A percentile compares a stretch with the other conserved stretches of the same genome.
Conservation (phyloP, 805 yeast species). For the Teunomyces cretensis region DNA sequence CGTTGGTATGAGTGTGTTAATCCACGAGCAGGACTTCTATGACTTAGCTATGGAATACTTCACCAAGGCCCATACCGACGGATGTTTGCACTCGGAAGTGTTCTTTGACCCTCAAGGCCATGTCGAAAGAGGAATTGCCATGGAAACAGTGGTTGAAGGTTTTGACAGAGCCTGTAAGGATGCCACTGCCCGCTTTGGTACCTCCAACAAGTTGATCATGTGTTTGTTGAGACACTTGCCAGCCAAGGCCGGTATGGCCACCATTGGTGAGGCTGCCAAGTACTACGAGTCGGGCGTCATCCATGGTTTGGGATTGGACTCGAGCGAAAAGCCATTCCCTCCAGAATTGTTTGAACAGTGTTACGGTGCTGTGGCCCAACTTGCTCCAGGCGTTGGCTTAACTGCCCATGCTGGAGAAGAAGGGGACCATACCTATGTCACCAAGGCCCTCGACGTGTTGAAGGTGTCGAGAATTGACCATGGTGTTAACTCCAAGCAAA, state of each 20-base stretch:
- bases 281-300: conserved; percentile 48
- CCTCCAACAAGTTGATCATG: conserved; percentile 74
- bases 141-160: conserved; percentile 64
- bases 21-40: conserved; percentile 68
- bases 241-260: conserved; percentile 53
- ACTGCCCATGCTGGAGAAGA: conserved; percentile 93
- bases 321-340: conserved; percentile 76
- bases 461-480: conserved; percentile 73
- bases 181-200: conserved; percentile 59
- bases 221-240: conserved; percentile 79
- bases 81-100: conserved; percentile 68
- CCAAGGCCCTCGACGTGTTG: conserved; percentile 52
- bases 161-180: conserved; percentile 65
- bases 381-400: conserved; percentile 54
- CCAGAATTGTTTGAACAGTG: conserved; percentile 69
- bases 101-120: conserved; percentile 89
- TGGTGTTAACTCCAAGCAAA: conserved; percentile 67
- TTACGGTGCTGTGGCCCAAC: conserved; percentile 47
- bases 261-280: conserved; percentile 53
- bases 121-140: conserved; percentile 59
- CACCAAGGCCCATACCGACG: conserved; percentile 55
- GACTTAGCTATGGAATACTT: conserved; percentile 78
- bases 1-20: conserved; percentile 76
- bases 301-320: conserved; percentile 79
- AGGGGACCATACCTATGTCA: conserved; percentile 72